A percentile compares a stretch with the other conserved stretches of the same genome.
Evolutionary conservation across 768 basidiomycete genomes (phyloP).

Genomic region (Gloeopeniophorella convolvens): DNA sequence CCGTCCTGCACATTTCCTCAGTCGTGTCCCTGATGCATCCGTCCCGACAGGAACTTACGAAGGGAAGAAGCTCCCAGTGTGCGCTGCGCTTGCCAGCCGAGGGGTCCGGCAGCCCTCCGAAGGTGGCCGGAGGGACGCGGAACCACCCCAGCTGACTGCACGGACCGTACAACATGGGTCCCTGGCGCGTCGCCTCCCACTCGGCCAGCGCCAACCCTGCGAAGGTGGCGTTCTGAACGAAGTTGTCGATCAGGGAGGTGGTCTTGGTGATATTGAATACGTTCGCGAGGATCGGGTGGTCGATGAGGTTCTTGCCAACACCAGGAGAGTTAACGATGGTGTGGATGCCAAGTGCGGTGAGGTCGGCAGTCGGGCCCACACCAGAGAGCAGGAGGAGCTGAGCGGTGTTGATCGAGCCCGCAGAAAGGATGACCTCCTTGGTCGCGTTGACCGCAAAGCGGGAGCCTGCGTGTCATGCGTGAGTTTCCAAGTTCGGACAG

Average conservation of each 20-base stretch:
- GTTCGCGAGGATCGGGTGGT: constrained; percentile 22
- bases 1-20: neutral
- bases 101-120: constrained; percentile 19
- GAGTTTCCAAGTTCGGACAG: neutral
- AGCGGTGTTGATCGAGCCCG: constrained; percentile 15
- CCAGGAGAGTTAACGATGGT: constrained; percentile 25
- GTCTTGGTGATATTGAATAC: constrained; percentile 8
- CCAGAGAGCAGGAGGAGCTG: constrained; percentile 21
- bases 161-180: constrained; percentile 1
- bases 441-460: neutral
- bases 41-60: neutral
- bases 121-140: constrained; percentile 13
- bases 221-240: neutral
- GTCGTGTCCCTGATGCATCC: neutral
- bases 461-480: neutral
- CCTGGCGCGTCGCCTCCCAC: constrained; percentile 2
- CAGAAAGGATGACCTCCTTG: constrained; percentile 14
- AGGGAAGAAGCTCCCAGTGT: constrained; percentile 22
- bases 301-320: constrained; percentile 28
- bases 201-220: neutral
- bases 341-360: constrained; percentile 19
- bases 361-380: constrained; percentile 12
- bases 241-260: constrained; percentile 5
- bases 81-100: constrained; percentile 21
- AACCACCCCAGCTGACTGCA: constrained; percentile 20